Evolutionary conservation across 2,329 filamentous ascomycete species (phyloP).

Genomic region (Rhytidhysteron rufulum): DNA sequence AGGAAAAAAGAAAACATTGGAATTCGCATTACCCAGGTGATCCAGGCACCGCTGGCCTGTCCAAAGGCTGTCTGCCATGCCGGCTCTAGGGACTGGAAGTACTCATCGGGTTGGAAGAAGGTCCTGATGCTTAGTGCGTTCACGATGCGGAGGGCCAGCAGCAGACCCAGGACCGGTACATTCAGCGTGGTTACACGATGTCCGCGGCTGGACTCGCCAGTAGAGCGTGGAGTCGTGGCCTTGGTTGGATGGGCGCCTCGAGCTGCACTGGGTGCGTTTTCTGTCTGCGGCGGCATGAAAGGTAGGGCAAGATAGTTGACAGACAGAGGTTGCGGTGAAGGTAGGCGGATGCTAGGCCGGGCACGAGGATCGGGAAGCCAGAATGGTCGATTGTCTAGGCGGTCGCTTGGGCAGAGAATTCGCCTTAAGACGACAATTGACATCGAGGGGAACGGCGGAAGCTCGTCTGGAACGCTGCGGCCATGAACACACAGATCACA

Average conservation of each 20-base stretch:
- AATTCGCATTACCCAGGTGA: slow-evolving; percentile 73
- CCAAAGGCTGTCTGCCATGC: slow-evolving; percentile 90
- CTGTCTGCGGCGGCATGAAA: slow-evolving; percentile 23
- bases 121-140: slow-evolving; percentile 78
- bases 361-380: slow-evolving; percentile 1
- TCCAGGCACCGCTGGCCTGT: slow-evolving; percentile 71
- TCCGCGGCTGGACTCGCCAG: slow-evolving; percentile 17
- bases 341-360: too few species aligned
- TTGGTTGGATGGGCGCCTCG: slow-evolving; percentile 7
- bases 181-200: slow-evolving; percentile 24
- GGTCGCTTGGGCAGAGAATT: neutral
- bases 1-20: neutral
- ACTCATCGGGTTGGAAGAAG: slow-evolving; percentile 98
- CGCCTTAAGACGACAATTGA: too few species aligned
- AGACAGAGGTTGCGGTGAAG: too few species aligned
- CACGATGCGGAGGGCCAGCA: slow-evolving; percentile 68
- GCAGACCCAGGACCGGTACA: slow-evolving; percentile 25
- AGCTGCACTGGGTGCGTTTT: slow-evolving; percentile 21
- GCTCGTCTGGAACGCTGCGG: slow-evolving; percentile 10
- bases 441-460: slow-evolving; percentile 1
- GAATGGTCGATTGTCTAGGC: slow-evolving; percentile 1
- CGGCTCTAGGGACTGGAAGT: slow-evolving; percentile 91
- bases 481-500: slow-evolving; percentile 1
- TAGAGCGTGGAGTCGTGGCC: slow-evolving; percentile 25
- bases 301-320: too few species aligned